Evolutionary conservation across 2,329 filamentous ascomycete genomes (phyloP).

Genomic region (Nothophoma quercina): DNA sequence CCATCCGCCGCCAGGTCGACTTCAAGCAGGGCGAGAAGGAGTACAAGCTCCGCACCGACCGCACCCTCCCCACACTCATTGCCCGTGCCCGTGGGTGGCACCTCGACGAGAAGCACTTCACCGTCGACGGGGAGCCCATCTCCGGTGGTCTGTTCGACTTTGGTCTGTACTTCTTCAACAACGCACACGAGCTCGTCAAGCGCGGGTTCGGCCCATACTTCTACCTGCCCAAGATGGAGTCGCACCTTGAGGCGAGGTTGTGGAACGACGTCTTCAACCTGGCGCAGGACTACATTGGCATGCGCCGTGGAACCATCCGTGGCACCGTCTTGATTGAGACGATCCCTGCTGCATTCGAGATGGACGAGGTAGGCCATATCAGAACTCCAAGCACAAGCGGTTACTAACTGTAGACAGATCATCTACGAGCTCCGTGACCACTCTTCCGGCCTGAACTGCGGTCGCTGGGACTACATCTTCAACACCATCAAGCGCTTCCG

Average conservation of each 20-base stretch:
- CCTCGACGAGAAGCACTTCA: slow-evolving; percentile 97
- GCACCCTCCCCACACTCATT: slow-evolving; percentile 86
- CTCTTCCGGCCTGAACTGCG: slow-evolving; percentile 95
- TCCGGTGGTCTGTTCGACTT: slow-evolving; percentile 95
- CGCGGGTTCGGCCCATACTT: slow-evolving; percentile 93
- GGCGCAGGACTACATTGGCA: slow-evolving; percentile 88
- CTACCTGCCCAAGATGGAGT: slow-evolving; percentile 98
- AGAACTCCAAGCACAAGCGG: not conserved
- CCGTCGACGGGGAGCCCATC: slow-evolving; percentile 92
- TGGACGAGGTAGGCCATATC: slow-evolving; percentile 74
- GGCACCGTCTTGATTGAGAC: slow-evolving; percentile 97
- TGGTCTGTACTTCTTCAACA: slow-evolving; percentile 99
- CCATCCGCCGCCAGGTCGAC: slow-evolving; percentile 90
- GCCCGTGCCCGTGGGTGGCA: slow-evolving; percentile 97
- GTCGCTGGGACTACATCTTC: slow-evolving; percentile 99
- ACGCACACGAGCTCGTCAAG: slow-evolving; percentile 85
- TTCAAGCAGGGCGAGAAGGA: slow-evolving; percentile 96
- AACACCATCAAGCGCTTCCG: slow-evolving; percentile 99
- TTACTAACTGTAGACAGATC: slow-evolving; percentile 63
- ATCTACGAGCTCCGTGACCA: slow-evolving; percentile 99
- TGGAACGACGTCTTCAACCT: slow-evolving; percentile 99
- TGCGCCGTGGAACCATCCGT: slow-evolving; percentile 89
- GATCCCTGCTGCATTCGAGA: slow-evolving; percentile 96
- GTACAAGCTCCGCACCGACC: slow-evolving; percentile 95
- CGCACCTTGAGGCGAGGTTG: slow-evolving; percentile 92